A percentile compares a stretch with the other conserved stretches of the same genome.
These are phyloP conservation scores for Cordyceps cicadae DNA, from an alignment of 2,329 filamentous ascomycete genomes.

Conservation along the genomic window DNA sequence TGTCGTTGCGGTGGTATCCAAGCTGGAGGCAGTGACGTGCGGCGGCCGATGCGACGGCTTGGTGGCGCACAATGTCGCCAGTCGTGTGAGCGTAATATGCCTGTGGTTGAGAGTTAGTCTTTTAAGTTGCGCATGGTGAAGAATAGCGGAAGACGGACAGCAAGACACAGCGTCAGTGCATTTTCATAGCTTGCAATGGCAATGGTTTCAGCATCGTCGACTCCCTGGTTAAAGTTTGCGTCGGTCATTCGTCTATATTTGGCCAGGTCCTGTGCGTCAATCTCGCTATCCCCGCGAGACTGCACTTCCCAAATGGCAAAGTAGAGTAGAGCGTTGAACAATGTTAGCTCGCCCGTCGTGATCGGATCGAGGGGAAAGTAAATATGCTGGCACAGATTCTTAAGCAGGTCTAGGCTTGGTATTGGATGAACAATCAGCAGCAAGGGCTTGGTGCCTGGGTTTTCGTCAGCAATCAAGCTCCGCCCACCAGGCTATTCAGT, in stretches of 20 bases:
- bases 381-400: slow-evolving; percentile 13
- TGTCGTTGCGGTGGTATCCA: slow-evolving; percentile 16
- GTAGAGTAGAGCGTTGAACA: slow-evolving; percentile 15
- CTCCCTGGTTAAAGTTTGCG: slow-evolving; percentile 13
- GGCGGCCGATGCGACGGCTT: slow-evolving; percentile 14
- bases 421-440: slow-evolving; percentile 16
- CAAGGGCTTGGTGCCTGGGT: not conserved
- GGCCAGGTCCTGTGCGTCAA: slow-evolving; percentile 10
- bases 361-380: slow-evolving; percentile 17
- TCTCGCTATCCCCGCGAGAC: slow-evolving; percentile 8
- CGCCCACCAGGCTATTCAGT: too few species aligned
- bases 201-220: slow-evolving; percentile 13
- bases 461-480: not conserved
- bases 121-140: not conserved
- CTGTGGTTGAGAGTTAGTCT: slow-evolving; percentile 8
- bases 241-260: slow-evolving; percentile 11
- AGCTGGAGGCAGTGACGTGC: slow-evolving; percentile 16
- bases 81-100: slow-evolving; percentile 14
- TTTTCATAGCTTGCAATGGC: slow-evolving; percentile 14
- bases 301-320: slow-evolving; percentile 14
- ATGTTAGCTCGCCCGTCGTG: slow-evolving; percentile 13
- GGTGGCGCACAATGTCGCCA: slow-evolving; percentile 15
- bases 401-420: slow-evolving; percentile 12
- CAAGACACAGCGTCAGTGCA: slow-evolving; percentile 13
- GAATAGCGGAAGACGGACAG: slow-evolving; percentile 3